These are phyloP conservation scores for Salinomyces thailandicus DNA, from an alignment of 2,329 filamentous ascomycete genomes.

Conservation along the genomic window DNA sequence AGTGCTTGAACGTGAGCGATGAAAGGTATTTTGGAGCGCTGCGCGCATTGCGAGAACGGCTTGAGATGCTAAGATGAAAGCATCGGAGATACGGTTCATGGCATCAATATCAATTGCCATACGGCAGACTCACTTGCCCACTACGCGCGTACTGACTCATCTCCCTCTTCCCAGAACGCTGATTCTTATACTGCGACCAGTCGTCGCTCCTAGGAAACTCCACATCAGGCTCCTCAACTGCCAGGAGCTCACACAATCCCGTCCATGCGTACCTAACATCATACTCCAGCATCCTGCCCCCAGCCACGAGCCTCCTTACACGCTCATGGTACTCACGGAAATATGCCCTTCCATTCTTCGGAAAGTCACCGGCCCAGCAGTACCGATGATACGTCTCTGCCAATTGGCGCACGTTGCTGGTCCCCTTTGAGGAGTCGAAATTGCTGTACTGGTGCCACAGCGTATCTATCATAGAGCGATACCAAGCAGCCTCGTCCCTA, in stretches of 20 bases:
- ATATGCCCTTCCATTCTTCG: background rate
- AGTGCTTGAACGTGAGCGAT: too few relatives aligned
- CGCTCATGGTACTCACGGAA: background rate
- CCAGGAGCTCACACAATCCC: slow-evolving; percentile 33
- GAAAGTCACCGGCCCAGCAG: slow-evolving; percentile 2
- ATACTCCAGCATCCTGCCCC: slow-evolving; percentile 24
- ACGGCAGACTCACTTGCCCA: too few relatives aligned
- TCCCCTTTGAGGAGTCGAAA: background rate
- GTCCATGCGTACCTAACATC: slow-evolving; percentile 26
- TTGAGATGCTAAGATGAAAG: too few relatives aligned
- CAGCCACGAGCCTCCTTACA: slow-evolving; percentile 13
- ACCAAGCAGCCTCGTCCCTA: slow-evolving; percentile 20
- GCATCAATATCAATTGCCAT: too few relatives aligned
- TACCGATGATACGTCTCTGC: background rate
- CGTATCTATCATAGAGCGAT: slow-evolving; percentile 6
- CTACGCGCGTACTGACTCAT: too few relatives aligned
- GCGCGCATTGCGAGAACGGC: too few relatives aligned
- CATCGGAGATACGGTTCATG: too few relatives aligned
- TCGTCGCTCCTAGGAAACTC: slow-evolving; percentile 22
- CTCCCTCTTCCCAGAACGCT: too few relatives aligned
- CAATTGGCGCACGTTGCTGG: background rate
- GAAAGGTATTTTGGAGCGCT: too few relatives aligned
- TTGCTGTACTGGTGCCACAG: background rate
- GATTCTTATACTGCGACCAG: background rate
- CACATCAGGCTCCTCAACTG: slow-evolving; percentile 24